Conservation (phyloP, 1,139 yeast genomes). For the Groenewaldozyma auringiensis region DNA sequence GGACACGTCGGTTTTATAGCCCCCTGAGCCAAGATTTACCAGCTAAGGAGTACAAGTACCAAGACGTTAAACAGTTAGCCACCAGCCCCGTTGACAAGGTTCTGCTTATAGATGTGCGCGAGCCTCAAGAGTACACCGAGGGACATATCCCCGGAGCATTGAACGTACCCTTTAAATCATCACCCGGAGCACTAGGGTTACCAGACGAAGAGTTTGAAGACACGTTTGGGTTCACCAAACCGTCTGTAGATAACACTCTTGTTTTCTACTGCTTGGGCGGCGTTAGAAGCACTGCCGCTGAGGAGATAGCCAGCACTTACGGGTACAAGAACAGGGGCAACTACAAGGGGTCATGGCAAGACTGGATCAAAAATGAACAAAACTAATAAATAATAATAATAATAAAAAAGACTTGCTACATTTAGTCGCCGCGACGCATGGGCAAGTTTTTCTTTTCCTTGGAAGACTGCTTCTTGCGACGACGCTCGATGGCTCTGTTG, state of each 20-base stretch:
- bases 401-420: background rate
- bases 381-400: no score
- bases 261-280: constrained; percentile 93
- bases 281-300: constrained; percentile 84
- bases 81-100: constrained; percentile 34
- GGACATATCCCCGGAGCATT: constrained; percentile 78
- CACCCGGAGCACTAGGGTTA: constrained; percentile 90
- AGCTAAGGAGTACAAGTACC: constrained; percentile 50
- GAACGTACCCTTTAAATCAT: constrained; percentile 82
- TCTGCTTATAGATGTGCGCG: constrained; percentile 81
- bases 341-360: constrained; percentile 74
- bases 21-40: constrained; percentile 30
- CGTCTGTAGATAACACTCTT: constrained; percentile 59
- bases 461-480: constrained; percentile 88
- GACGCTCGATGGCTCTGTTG: constrained; percentile 83
- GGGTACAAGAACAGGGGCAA: constrained; percentile 59
- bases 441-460: constrained; percentile 76
- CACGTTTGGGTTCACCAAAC: constrained; percentile 78
- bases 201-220: constrained; percentile 71
- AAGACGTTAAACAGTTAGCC: constrained; percentile 46
- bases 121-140: constrained; percentile 66
- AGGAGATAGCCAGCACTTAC: constrained; percentile 80
- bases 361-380: constrained; percentile 57
- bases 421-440: constrained; percentile 15
- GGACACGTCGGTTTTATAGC: constrained; percentile 16